Percentiles rank a stretch among this genome's conserved stretches.
These are phyloP conservation scores for Lasiosphaeriaceae sp. DNA, from an alignment of 495 filamentous ascomycete species.

Conservation along the genomic window DNA sequence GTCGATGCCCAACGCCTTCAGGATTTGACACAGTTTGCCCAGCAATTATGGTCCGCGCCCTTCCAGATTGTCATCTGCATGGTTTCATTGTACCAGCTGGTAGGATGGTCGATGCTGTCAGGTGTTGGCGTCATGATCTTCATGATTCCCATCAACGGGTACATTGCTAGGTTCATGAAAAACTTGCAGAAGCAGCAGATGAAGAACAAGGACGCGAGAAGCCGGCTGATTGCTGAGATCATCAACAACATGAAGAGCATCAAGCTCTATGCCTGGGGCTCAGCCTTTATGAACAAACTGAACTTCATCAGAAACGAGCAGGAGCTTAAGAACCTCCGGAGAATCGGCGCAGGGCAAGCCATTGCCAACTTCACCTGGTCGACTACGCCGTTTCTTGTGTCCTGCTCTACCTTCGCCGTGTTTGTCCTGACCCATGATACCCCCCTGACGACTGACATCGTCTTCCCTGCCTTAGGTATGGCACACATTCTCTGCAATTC, in stretches of 20 bases:
- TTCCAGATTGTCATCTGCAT: conserved; percentile 96
- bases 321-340: conserved; percentile 91
- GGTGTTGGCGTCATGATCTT: conserved; percentile 93
- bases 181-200: conserved; percentile 92
- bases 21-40: conserved; percentile 91
- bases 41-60: conserved; percentile 92
- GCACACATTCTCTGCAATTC: background rate
- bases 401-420: conserved; percentile 92
- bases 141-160: conserved; percentile 95
- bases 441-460: conserved; percentile 88
- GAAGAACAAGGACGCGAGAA: conserved; percentile 97
- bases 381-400: conserved; percentile 98
- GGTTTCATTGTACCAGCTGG: conserved; percentile 88
- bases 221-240: conserved; percentile 93
- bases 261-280: conserved; percentile 97
- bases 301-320: conserved; percentile 92
- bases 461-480: conserved; percentile 76
- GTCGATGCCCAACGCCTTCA: conserved; percentile 94
- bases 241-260: conserved; percentile 99
- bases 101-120: conserved; percentile 93
- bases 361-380: conserved; percentile 98
- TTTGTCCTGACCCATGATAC: conserved; percentile 78
- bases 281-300: conserved; percentile 94
- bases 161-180: conserved; percentile 92
- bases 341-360: conserved; percentile 90